These are phyloP conservation scores for Fennellomyces sp. DNA, from an alignment of 371 early-diverging fungal genomes.

Conservation along the genomic window DNA sequence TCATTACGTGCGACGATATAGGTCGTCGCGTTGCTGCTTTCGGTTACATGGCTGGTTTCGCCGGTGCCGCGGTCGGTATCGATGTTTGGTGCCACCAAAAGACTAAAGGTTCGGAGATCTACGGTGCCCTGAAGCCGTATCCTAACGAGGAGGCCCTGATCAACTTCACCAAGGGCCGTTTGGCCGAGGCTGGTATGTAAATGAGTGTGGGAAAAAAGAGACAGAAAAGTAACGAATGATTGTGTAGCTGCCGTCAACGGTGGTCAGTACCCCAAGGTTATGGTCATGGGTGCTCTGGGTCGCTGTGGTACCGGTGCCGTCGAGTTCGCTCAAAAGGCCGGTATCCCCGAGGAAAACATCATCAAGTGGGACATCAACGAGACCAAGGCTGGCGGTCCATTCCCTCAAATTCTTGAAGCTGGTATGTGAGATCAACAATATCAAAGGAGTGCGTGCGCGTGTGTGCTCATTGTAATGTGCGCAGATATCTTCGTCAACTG, in stretches of 20 bases:
- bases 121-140: constrained; percentile 82
- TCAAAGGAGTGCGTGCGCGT: neutral
- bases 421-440: constrained; percentile 15
- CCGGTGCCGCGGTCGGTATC: constrained; percentile 91
- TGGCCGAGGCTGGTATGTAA: constrained; percentile 68
- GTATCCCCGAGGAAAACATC: constrained; percentile 88
- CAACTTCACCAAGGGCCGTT: constrained; percentile 67
- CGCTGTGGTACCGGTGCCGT: constrained; percentile 94
- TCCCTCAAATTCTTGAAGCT: constrained; percentile 83
- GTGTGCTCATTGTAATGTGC: neutral
- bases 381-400: constrained; percentile 93
- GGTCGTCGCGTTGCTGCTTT: constrained; percentile 94
- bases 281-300: constrained; percentile 98
- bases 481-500: constrained; percentile 96
- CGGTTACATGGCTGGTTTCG: constrained; percentile 97
- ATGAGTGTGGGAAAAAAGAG: neutral
- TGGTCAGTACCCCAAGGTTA: constrained; percentile 77
- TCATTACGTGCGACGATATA: constrained; percentile 20
- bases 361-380: constrained; percentile 96
- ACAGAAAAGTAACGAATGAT: neutral
- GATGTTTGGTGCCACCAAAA: constrained; percentile 92
- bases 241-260: constrained; percentile 48
- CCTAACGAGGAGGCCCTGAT: constrained; percentile 85
- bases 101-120: constrained; percentile 33
- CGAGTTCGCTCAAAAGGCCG: constrained; percentile 82